These are phyloP conservation scores for Cladophialophora carrionii DNA, from an alignment of 2,329 filamentous ascomycete genomes.

Conservation along the genomic window DNA sequence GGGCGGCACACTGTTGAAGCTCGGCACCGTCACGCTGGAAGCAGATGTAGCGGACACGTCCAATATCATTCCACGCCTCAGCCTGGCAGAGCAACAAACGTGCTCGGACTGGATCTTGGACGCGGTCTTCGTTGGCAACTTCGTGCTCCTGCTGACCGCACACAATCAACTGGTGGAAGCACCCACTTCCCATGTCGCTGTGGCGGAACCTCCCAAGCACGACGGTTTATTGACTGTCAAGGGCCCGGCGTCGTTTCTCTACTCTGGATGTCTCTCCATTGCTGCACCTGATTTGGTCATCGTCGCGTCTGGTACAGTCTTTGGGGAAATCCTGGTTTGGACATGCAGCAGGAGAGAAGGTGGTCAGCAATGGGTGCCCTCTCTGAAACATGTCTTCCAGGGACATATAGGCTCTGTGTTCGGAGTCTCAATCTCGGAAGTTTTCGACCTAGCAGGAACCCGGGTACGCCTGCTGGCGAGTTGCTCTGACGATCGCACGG, in stretches of 20 bases:
- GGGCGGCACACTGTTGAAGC: conserved; percentile 62
- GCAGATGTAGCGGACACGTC: background rate
- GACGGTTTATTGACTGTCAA: conserved; percentile 50
- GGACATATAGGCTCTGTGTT: conserved; percentile 93
- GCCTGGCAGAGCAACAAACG: conserved; percentile 49
- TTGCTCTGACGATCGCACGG: conserved; percentile 91
- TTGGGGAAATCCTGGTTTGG: conserved; percentile 93
- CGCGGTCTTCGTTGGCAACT: conserved; percentile 48
- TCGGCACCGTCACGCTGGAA: conserved; percentile 25
- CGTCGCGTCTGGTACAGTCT: conserved; percentile 86
- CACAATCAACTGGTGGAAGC: conserved; percentile 78
- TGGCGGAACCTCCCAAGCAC: conserved; percentile 39
- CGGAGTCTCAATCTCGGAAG: conserved; percentile 75
- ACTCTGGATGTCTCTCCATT: conserved; percentile 76
- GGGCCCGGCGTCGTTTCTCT: conserved; percentile 76
- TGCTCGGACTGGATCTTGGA: conserved; percentile 79
- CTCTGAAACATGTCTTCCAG: conserved; percentile 60
- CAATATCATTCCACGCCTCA: conserved; percentile 26
- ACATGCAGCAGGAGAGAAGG: conserved; percentile 56
- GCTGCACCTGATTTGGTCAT: conserved; percentile 63
- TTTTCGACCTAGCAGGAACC: conserved; percentile 48
- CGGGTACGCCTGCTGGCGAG: conserved; percentile 72
- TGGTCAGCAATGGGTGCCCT: conserved; percentile 40
- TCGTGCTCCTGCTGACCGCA: conserved; percentile 72
- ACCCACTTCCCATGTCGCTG: conserved; percentile 6